phyloP scores from a whole-genome alignment of 768 basidiomycete genomes.

The Pilatotrama ljubarskyi region DNA sequence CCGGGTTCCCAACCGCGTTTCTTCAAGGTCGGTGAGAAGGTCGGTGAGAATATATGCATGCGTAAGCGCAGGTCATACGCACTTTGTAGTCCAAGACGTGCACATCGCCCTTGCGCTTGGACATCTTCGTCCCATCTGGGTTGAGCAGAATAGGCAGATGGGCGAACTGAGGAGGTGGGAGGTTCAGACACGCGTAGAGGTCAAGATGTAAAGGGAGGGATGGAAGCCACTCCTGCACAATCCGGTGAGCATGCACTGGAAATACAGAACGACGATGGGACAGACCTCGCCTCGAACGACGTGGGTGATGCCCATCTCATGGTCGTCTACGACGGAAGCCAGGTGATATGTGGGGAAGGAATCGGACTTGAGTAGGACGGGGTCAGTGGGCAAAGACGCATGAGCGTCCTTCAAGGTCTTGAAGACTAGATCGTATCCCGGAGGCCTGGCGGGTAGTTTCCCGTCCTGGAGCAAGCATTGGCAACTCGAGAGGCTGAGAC shows the following conservation, averaged over 20 bases:
- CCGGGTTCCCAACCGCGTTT: conserved; percentile 86
- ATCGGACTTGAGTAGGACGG: conserved; percentile 90
- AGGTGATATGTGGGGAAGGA: conserved; percentile 95
- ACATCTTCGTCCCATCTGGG: conserved; percentile 90
- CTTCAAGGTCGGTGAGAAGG: conserved; percentile 38
- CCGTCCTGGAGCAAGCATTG: conserved; percentile 47
- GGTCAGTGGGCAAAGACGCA: conserved; percentile 82
- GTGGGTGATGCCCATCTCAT: conserved; percentile 94
- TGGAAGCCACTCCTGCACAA: conserved; percentile 87
- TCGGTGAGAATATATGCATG: not conserved
- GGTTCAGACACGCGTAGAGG: conserved; percentile 75
- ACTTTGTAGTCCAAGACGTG: conserved; percentile 87
- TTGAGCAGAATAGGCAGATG: conserved; percentile 92
- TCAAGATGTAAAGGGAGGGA: conserved; percentile 91
- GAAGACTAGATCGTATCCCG: conserved; percentile 73
- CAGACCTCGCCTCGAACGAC: conserved; percentile 90
- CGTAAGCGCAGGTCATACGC: conserved; percentile 22
- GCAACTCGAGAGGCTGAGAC: not conserved
- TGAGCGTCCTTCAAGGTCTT: conserved; percentile 73
- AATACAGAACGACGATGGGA: not conserved
- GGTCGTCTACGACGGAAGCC: conserved; percentile 94
- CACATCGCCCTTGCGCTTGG: conserved; percentile 90
- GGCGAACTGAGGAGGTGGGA: conserved; percentile 78
- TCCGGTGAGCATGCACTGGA: not conserved
- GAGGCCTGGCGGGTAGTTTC: conserved; percentile 49